Base-by-base conservation (phyloP, 2,329 filamentous ascomycete species). In the Kalmusia sp. region DNA sequence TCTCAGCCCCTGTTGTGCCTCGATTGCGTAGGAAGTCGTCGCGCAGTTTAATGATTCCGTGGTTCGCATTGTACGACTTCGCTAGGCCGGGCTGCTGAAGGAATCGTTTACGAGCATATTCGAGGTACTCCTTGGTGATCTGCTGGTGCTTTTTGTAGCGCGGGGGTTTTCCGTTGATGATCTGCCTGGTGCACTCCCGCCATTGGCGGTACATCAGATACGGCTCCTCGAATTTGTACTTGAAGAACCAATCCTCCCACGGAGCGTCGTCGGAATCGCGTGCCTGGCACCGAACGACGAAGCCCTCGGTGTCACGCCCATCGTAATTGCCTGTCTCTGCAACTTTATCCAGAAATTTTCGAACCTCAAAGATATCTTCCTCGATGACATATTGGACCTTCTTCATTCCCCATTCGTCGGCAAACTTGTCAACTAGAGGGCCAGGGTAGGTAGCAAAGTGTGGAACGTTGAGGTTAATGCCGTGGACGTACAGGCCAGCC, bases 121-220 rank as follows among this genome's bases (percentile, higher is more conserved):
- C 72, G 6, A 99, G 80, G 70, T 99, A 99, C 69, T 96, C 90
- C 68, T 96, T 88, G 0, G 95, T 99, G 63, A 99, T 95, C 61
- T 88, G 85, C 62, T 85, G 79, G 74, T 99, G 95, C 75, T 98
- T 98, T 78, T 87, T 93, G 78, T 85, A 90, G 60, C 83, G 89
- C 9, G 93, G 91, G 33, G 85, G 77, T 63, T 85, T 89, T 12
- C 89, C 89, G 1, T 82, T 69, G 62, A 99, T 97, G 52, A 98
- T 76, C 4, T 91, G 84, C 74, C 96, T 98, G 35, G 95, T 99
- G 71, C 91, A 96, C 77, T 99, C 95, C 57, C 95, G 88, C 95
- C 95, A 99, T 78, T 99, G 95, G 21, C 95, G 87, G 77, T 98
- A 99, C 92, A 99, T 96, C 55, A 99, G 80, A 71, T 99, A 99